Evolutionary conservation across 106 monocot species (phyloP).

Genomic region (Allium sativum): DNA sequence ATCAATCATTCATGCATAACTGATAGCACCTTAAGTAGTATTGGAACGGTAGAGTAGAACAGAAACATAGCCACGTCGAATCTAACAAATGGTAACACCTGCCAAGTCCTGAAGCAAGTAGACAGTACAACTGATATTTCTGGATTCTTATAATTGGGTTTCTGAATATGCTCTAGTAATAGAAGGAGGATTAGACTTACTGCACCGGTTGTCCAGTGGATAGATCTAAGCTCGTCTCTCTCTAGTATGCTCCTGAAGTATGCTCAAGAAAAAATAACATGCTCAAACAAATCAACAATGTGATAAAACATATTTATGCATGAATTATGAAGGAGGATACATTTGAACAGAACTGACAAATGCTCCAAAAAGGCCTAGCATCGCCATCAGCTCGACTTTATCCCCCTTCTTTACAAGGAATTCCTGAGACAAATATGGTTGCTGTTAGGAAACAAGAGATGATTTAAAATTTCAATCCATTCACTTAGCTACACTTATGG

Average conservation of each 20-base stretch:
- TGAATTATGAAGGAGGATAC: slow-evolving; percentile 51
- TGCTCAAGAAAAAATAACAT: slow-evolving; percentile 17
- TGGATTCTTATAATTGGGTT: no score
- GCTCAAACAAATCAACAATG: not conserved
- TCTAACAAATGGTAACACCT: slow-evolving; percentile 75
- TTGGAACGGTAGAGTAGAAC: slow-evolving; percentile 84
- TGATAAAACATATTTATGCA: not conserved
- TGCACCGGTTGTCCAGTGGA: slow-evolving; percentile 62
- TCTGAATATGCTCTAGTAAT: not conserved
- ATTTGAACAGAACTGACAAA: slow-evolving; percentile 73
- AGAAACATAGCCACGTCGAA: slow-evolving; percentile 73
- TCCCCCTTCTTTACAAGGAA: slow-evolving; percentile 68
- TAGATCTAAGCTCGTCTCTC: slow-evolving; percentile 43
- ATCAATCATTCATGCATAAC: not conserved
- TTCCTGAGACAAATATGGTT: slow-evolving; percentile 29
- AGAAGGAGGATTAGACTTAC: slow-evolving; percentile 36
- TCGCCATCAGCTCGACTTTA: slow-evolving; percentile 78
- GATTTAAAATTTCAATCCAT: not conserved
- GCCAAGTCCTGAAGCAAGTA: not conserved
- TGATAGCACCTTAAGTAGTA: slow-evolving; percentile 61
- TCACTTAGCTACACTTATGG: no score
- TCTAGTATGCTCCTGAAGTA: slow-evolving; percentile 71
- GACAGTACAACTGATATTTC: not conserved
- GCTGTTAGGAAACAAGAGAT: not conserved
- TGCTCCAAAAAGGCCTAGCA: slow-evolving; percentile 77